phyloP scores from a whole-genome alignment of 2,329 filamentous ascomycete genomes.

The Lasiodiplodia sp. region DNA sequence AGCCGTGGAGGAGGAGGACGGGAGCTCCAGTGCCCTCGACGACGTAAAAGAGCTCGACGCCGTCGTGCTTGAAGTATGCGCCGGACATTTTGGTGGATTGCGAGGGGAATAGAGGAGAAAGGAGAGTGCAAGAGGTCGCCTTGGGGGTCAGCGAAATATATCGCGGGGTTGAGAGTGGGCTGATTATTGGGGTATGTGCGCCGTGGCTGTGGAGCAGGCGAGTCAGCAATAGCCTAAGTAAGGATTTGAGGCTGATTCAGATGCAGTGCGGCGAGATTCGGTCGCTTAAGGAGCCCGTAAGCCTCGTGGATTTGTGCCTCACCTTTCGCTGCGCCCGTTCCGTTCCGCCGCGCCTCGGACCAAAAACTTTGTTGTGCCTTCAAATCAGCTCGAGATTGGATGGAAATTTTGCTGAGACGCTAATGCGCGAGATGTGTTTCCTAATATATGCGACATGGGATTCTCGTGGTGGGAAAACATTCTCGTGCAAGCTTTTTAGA shows the following conservation, averaged over 20 bases:
- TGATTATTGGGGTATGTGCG: slow-evolving; percentile 7
- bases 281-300: too few species aligned
- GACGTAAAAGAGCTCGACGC: slow-evolving; percentile 48
- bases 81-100: neutral
- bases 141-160: neutral
- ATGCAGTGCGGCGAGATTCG: too few species aligned
- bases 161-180: neutral
- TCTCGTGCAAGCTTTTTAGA: too few species aligned
- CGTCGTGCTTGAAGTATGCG: slow-evolving; percentile 28
- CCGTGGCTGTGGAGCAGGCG: slow-evolving; percentile 4
- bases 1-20: slow-evolving; percentile 78
- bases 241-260: neutral
- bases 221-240: neutral
- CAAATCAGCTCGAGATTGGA: too few species aligned
- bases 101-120: neutral
- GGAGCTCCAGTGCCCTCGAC: slow-evolving; percentile 64
- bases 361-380: too few species aligned
- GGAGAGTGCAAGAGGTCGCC: neutral
- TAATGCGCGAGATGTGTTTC: too few species aligned
- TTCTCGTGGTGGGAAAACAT: too few species aligned
- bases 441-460: too few species aligned
- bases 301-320: too few species aligned
- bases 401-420: too few species aligned
- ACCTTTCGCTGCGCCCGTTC: too few species aligned
- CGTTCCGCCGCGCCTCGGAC: too few species aligned